A percentile compares a stretch with the other conserved stretches of the same genome.
Evolutionary conservation across 1,139 yeast species (phyloP).

Genomic region (Suhomyces panamericanus): DNA sequence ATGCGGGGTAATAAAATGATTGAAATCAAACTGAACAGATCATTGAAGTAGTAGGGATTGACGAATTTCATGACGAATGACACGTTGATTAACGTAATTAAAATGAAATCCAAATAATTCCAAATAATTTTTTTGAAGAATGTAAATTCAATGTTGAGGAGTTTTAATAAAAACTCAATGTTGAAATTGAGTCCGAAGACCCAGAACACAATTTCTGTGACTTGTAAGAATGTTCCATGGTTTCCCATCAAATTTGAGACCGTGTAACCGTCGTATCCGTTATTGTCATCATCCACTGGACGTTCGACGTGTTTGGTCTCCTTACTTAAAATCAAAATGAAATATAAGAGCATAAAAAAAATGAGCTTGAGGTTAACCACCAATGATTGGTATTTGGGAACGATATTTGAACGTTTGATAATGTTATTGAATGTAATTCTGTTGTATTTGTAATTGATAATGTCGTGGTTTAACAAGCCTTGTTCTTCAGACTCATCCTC

Average conservation of each 20-base stretch:
- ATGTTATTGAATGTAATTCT: slow-evolving; percentile 33
- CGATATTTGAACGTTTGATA: slow-evolving; percentile 33
- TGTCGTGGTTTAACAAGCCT: slow-evolving; percentile 24
- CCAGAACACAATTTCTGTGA: slow-evolving; percentile 34
- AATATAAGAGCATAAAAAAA: slow-evolving; percentile 34
- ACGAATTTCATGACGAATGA: slow-evolving; percentile 27
- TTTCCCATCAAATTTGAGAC: neutral
- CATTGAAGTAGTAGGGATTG: slow-evolving; percentile 18
- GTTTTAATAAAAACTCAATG: slow-evolving; percentile 40
- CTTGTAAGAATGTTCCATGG: neutral
- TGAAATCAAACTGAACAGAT: slow-evolving; percentile 47
- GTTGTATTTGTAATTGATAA: slow-evolving; percentile 40
- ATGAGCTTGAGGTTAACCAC: slow-evolving; percentile 41
- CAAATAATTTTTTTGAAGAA: slow-evolving; percentile 42
- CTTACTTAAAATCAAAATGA: slow-evolving; percentile 32
- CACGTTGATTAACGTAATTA: slow-evolving; percentile 33
- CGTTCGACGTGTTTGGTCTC: slow-evolving; percentile 13
- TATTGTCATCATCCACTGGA: slow-evolving; percentile 3
- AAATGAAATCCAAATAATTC: slow-evolving; percentile 41
- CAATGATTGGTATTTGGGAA: slow-evolving; percentile 46
- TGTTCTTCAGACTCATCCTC: slow-evolving; percentile 19
- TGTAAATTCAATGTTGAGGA: slow-evolving; percentile 43
- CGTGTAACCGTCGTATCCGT: slow-evolving; percentile 2
- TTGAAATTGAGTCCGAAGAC: slow-evolving; percentile 37
- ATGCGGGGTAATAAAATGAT: slow-evolving; percentile 56